phyloP scores from a whole-genome alignment of 352 stramenopile genomes.

The Phytopythium boreale region DNA sequence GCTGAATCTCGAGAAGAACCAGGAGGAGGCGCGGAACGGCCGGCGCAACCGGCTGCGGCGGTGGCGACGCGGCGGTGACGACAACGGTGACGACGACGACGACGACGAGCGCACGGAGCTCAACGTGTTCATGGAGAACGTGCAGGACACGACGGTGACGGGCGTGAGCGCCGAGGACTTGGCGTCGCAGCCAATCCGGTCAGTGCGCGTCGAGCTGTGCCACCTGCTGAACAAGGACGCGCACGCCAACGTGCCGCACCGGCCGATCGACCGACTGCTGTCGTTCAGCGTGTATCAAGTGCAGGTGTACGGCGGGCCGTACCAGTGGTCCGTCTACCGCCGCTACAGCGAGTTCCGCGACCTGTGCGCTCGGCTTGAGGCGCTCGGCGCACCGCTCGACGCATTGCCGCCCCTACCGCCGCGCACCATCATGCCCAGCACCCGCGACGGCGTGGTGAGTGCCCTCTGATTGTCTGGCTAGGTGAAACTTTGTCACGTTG shows the following conservation, averaged over 20 bases:
- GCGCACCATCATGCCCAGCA: slow-evolving; percentile 76
- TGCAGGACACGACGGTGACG: slow-evolving; percentile 79
- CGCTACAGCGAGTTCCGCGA: slow-evolving; percentile 82
- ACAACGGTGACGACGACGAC: slow-evolving; percentile 24
- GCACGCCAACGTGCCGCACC: slow-evolving; percentile 69
- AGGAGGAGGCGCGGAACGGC: slow-evolving; percentile 54
- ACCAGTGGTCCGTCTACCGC: slow-evolving; percentile 86
- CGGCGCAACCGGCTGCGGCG: neutral
- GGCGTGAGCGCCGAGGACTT: slow-evolving; percentile 68
- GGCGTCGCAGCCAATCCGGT: slow-evolving; percentile 68
- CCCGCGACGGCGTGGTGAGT: slow-evolving; percentile 48
- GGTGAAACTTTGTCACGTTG: neutral
- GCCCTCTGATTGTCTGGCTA: neutral
- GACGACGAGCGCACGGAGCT: slow-evolving; percentile 73
- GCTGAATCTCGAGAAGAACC: slow-evolving; percentile 80
- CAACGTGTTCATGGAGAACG: slow-evolving; percentile 76
- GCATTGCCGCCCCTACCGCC: slow-evolving; percentile 59
- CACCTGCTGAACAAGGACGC: slow-evolving; percentile 87
- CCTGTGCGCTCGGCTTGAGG: slow-evolving; percentile 45
- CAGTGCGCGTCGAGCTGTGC: slow-evolving; percentile 78
- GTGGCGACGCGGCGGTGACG: slow-evolving; percentile 6
- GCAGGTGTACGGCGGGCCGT: slow-evolving; percentile 78
- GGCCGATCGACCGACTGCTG: slow-evolving; percentile 65
- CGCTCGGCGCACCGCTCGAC: slow-evolving; percentile 42
- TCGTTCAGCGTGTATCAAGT: slow-evolving; percentile 86